phyloP scores from a whole-genome alignment of 192 early-diverging fungal species.

The Backusella tarrabulga region DNA sequence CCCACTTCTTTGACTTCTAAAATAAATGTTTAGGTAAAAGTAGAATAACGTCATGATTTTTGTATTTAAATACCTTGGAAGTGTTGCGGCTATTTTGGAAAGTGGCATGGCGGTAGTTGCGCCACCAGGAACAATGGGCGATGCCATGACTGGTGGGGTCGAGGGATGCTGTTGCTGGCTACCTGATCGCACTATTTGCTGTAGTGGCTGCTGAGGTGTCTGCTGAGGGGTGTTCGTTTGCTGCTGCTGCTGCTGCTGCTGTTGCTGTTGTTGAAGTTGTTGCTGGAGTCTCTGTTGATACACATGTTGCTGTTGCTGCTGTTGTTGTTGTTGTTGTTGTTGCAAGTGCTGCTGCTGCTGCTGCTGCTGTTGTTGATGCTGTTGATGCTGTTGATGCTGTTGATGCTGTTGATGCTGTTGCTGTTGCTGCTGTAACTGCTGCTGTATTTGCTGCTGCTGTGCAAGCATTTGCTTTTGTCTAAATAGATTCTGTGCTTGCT shows the following conservation, averaged over 20 bases:
- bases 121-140: not conserved
- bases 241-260: slow-evolving; percentile 13
- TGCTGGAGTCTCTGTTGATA: not conserved
- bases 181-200: slow-evolving; percentile 13
- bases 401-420: slow-evolving; percentile 4
- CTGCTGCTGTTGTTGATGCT: not conserved
- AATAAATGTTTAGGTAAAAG: not conserved
- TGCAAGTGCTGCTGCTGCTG: not conserved
- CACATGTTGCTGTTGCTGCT: slow-evolving; percentile 6
- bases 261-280: slow-evolving; percentile 14
- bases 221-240: slow-evolving; percentile 5
- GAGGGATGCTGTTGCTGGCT: slow-evolving; percentile 9
- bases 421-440: not conserved
- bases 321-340: slow-evolving; percentile 11
- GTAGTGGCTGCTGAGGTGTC: slow-evolving; percentile 8
- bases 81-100: not conserved
- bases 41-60: not conserved
- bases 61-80: not conserved
- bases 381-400: not conserved
- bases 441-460: not conserved
- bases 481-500: slow-evolving; percentile 7
- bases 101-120: not conserved
- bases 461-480: not conserved
- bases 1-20: slow-evolving; percentile 22
- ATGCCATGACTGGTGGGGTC: slow-evolving; percentile 17